Conservation (phyloP, 768 basidiomycete genomes). For the Leccinellum rugosiceps region DNA sequence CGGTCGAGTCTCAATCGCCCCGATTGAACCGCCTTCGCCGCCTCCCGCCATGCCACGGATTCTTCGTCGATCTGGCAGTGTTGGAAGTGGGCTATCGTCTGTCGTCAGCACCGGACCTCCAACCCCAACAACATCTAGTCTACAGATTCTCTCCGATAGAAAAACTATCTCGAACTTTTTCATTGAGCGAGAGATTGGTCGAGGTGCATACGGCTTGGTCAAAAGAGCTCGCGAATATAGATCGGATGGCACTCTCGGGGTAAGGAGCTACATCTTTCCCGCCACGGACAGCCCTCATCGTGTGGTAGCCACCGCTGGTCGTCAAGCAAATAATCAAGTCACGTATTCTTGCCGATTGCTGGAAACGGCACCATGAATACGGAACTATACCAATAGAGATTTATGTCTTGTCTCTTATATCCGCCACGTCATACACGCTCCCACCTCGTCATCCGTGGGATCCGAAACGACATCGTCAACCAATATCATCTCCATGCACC, state of each 20-base stretch:
- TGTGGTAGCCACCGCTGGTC: slow-evolving; percentile 72
- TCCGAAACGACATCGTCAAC: slow-evolving; percentile 48
- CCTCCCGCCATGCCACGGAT: slow-evolving; percentile 58
- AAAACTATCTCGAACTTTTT: slow-evolving; percentile 83
- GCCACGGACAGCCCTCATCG: slow-evolving; percentile 4
- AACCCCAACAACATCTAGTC: slow-evolving; percentile 45
- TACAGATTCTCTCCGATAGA: slow-evolving; percentile 41
- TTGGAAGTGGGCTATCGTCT: slow-evolving; percentile 59
- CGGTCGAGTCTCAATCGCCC: slow-evolving; percentile 74
- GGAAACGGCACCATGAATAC: slow-evolving; percentile 94
- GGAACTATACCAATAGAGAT: slow-evolving; percentile 99
- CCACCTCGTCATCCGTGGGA: slow-evolving; percentile 82
- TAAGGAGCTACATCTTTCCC: slow-evolving; percentile 41
- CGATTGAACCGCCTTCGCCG: slow-evolving; percentile 70
- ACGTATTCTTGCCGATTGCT: slow-evolving; percentile 97
- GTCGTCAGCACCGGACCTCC: slow-evolving; percentile 61
- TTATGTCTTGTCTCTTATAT: slow-evolving; percentile 88
- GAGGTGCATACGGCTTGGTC: slow-evolving; percentile 94
- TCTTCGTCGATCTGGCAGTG: slow-evolving; percentile 61
- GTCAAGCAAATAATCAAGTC: slow-evolving; percentile 99
- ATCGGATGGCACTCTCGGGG: slow-evolving; percentile 76
- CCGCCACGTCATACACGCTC: slow-evolving; percentile 75
- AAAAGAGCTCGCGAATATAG: slow-evolving; percentile 82
- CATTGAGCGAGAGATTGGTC: slow-evolving; percentile 84
- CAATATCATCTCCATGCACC: slow-evolving; percentile 17